phyloP scores from a whole-genome alignment of 2,329 filamentous ascomycete genomes.

The Clonostachys solani region DNA sequence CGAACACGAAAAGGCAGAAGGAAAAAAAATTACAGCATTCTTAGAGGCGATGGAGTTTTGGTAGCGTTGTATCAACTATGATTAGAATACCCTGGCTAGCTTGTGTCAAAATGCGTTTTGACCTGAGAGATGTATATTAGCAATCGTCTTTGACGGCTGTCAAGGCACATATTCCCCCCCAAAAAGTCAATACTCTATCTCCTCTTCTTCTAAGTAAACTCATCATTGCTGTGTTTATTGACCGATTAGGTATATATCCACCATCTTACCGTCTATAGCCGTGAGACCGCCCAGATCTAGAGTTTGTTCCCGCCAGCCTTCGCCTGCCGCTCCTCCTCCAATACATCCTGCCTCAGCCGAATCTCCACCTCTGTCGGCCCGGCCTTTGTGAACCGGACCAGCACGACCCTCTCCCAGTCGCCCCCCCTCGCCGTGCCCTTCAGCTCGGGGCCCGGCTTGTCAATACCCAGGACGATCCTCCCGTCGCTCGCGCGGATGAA shows the following conservation, averaged over 20 bases:
- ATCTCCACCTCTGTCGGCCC: conserved; percentile 52
- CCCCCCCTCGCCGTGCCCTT: conserved; percentile 41
- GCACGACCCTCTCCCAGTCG: conserved; percentile 54
- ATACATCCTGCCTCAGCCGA: conserved; percentile 39
- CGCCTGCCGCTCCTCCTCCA: conserved; percentile 36
- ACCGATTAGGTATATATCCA: no score
- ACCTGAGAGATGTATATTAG: no score
- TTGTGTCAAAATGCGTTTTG: no score
- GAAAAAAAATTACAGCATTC: no score
- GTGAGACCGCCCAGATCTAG: conserved; percentile 9
- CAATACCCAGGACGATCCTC: conserved; percentile 49
- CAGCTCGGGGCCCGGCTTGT: conserved; percentile 53
- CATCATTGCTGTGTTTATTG: not conserved
- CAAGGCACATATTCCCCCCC: conserved; percentile 39
- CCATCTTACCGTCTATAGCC: no score
- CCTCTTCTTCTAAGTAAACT: conserved; percentile 6
- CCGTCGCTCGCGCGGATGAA: conserved; percentile 38
- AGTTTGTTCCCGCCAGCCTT: conserved; percentile 13
- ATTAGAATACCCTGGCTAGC: no score
- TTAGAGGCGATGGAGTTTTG: no score
- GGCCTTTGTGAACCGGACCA: conserved; percentile 47
- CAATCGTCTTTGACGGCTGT: conserved; percentile 24
- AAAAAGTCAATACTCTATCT: conserved; percentile 20
- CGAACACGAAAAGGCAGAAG: not conserved
- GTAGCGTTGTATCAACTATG: no score